These are phyloP conservation scores for Penicillium decumbens DNA, from an alignment of 2,329 filamentous ascomycete genomes.

Conservation along the genomic window DNA sequence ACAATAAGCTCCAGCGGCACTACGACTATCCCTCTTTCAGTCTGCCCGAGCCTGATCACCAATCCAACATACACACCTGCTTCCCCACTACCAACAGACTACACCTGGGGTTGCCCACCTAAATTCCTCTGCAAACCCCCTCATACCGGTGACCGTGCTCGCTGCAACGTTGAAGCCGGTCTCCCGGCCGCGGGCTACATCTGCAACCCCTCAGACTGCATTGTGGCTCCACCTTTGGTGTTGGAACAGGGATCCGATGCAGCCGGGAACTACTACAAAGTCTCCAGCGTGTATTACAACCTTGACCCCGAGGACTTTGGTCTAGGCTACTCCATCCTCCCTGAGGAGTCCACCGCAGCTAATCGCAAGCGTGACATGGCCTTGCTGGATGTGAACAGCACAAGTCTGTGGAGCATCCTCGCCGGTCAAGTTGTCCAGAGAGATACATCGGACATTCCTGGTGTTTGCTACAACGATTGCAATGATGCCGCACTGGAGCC, in stretches of 20 bases:
- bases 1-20: not conserved
- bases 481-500: conserved; percentile 5
- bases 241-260: conserved; percentile 14
- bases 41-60: conserved; percentile 27
- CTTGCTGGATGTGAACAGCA: not conserved
- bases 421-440: not conserved
- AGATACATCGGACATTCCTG: conserved; percentile 3
- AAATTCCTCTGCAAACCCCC: conserved; percentile 41
- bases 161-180: conserved; percentile 41
- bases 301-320: conserved; percentile 61
- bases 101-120: conserved; percentile 44
- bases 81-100: conserved; percentile 26
- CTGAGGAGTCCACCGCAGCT: not conserved
- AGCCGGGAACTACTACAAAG: conserved; percentile 48
- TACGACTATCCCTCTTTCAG: conserved; percentile 10
- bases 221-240: conserved; percentile 27
- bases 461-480: conserved; percentile 9
- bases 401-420: not conserved
- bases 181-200: conserved; percentile 38
- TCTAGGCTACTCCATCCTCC: conserved; percentile 59
- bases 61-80: conserved; percentile 31
- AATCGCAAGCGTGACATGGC: conserved; percentile 2
- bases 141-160: conserved; percentile 26
- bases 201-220: conserved; percentile 41
- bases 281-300: conserved; percentile 58